These are phyloP conservation scores for Oenanthe javanica DNA, from an alignment of 140 eudicot species.

Conservation along the genomic window DNA sequence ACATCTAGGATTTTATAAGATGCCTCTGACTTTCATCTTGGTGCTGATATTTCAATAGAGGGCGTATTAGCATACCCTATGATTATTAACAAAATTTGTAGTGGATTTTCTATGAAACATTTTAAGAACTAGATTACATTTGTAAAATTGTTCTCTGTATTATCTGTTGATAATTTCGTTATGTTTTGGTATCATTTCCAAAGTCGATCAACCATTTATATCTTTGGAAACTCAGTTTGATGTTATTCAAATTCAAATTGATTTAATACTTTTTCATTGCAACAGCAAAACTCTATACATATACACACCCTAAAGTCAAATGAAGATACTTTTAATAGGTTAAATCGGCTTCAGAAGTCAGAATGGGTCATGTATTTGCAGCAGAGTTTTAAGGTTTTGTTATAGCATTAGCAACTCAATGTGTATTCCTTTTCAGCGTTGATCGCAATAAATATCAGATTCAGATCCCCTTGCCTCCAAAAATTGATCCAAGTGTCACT, in stretches of 20 bases:
- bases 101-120: neutral
- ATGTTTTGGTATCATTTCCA: neutral
- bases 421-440: constrained; percentile 45
- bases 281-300: neutral
- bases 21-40: too few relatives aligned
- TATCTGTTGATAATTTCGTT: neutral
- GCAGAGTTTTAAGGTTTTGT: neutral
- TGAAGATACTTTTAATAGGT: neutral
- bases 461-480: constrained; percentile 98
- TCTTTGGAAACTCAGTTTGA: neutral
- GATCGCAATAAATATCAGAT: constrained; percentile 89
- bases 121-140: neutral
- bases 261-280: neutral
- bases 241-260: neutral
- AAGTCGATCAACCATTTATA: neutral
- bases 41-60: neutral
- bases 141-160: neutral
- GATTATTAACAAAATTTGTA: neutral
- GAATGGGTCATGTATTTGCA: neutral
- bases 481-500: constrained; percentile 97
- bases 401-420: neutral
- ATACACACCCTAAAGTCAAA: neutral
- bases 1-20: neutral
- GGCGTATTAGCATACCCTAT: neutral
- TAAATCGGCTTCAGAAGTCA: neutral